phyloP scores from a whole-genome alignment of 2,329 filamentous ascomycete genomes.

The Neonectria hederae region DNA sequence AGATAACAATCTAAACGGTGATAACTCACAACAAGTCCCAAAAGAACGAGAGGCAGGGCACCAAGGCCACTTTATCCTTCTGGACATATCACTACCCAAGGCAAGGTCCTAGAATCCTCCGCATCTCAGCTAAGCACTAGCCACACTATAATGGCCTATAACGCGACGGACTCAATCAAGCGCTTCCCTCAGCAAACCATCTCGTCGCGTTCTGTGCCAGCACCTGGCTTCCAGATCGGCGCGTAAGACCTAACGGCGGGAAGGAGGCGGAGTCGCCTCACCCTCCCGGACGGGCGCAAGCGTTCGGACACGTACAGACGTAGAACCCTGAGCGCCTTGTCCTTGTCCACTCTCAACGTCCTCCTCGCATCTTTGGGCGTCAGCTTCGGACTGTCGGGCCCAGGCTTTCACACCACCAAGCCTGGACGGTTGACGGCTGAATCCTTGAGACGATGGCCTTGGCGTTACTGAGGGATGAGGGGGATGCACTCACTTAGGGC shows the following conservation, averaged over 20 bases:
- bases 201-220: not conserved
- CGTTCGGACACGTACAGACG: not conserved
- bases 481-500: not conserved
- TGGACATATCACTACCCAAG: not conserved
- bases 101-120: conserved; percentile 2
- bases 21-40: not conserved
- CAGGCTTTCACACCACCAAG: not conserved
- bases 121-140: conserved; percentile 11
- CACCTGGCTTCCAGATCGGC: not conserved
- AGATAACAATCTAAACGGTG: not conserved
- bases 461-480: not conserved
- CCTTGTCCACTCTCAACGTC: not conserved
- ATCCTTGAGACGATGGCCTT: not conserved
- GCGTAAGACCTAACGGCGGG: not conserved
- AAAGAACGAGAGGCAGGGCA: not conserved
- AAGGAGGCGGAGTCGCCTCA: not conserved
- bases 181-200: not conserved
- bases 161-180: not conserved
- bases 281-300: not conserved
- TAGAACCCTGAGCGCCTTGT: not conserved
- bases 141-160: not conserved
- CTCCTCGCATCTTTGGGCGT: not conserved
- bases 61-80: not conserved
- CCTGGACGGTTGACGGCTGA: not conserved
- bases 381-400: not conserved